phyloP scores from a whole-genome alignment of 2,329 filamentous ascomycete species.

The Fusarium solani-melongenae region DNA sequence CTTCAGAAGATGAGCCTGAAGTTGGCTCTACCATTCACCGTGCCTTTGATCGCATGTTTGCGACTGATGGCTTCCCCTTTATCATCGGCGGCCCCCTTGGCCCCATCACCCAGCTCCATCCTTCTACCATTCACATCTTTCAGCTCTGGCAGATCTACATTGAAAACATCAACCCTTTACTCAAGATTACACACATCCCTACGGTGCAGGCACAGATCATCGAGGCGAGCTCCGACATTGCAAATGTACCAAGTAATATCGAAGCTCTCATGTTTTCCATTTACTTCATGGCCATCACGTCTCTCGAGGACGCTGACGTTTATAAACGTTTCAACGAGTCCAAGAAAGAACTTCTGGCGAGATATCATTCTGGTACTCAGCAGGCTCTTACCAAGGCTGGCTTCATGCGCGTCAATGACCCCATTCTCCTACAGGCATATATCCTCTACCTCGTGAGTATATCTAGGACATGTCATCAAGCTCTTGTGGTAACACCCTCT shows the following conservation, averaged over 20 bases:
- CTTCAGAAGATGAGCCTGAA: conserved; percentile 69
- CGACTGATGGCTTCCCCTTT: conserved; percentile 68
- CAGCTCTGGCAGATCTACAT: conserved; percentile 77
- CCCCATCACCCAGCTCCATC: conserved; percentile 61
- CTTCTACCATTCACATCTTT: conserved; percentile 68
- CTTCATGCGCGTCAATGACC: conserved; percentile 73
- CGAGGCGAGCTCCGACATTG: conserved; percentile 66
- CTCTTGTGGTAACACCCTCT: neutral
- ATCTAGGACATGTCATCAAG: neutral
- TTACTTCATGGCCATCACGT: conserved; percentile 69
- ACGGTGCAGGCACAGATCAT: conserved; percentile 74
- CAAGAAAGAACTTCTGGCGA: conserved; percentile 61
- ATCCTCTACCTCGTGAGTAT: conserved; percentile 71
- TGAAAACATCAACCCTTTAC: conserved; percentile 74
- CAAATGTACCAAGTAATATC: conserved; percentile 65
- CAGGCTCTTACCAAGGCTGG: conserved; percentile 74
- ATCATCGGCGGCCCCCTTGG: conserved; percentile 58
- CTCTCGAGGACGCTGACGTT: conserved; percentile 68
- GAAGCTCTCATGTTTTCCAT: conserved; percentile 77
- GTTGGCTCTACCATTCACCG: conserved; percentile 65
- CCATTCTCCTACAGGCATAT: conserved; percentile 74
- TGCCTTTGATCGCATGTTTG: conserved; percentile 70
- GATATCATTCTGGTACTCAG: conserved; percentile 69
- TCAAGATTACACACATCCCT: conserved; percentile 75
- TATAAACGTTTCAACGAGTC: conserved; percentile 63